Evolutionary conservation across 306 rosid genomes (phyloP), one percentile per base, ranked within the genome.

Genomic region (Medicago ruthenica): DNA sequence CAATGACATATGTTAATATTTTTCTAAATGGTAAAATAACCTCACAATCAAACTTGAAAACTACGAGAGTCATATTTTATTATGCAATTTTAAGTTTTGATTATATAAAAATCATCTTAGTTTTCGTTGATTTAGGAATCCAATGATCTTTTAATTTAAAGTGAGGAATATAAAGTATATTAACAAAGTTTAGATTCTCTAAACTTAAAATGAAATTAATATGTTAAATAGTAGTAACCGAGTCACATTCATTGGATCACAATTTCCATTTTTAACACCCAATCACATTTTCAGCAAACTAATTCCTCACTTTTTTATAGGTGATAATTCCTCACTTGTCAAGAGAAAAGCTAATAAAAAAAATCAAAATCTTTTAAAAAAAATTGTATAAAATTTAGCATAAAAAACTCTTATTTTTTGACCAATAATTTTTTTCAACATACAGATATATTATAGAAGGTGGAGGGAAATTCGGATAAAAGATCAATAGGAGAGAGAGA

Each of bases 401-500:
- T 10, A 2, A 44, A 4, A 44, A 44, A 44, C 3, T 45, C 15
- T n/a, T 47, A 47, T 13, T 14, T 1, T 53, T 8, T 53, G 24
- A 53, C 12, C 13, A 21, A n/a, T 61, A 63, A 63, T n/a, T n/a
- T n/a, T n/a, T n/a, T 12, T 59, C 2, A 13, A 58, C 1, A 34
- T 34, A 34, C 5, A 5, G 6, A 34, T 31, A 5, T 34, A 54
- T 58, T 11, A 58, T 22, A 17, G 18, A 27, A 9, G 61, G 47
- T 61, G 84, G 93, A 87, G 90, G 87, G 87, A 82, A 88, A 82
- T 48, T 82, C 79, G 91, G 93, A 83, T 84, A 85, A 79, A 83
- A 81, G 57, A 41, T 48, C 62, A 8, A 57, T 45, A 17, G 40
- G 14, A 6, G 4, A 57, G 57, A 57, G 57, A 41, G 27, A 31